These are phyloP conservation scores for Biscutella laevigata DNA, from an alignment of 441 rosid genomes.

Conservation along the genomic window DNA sequence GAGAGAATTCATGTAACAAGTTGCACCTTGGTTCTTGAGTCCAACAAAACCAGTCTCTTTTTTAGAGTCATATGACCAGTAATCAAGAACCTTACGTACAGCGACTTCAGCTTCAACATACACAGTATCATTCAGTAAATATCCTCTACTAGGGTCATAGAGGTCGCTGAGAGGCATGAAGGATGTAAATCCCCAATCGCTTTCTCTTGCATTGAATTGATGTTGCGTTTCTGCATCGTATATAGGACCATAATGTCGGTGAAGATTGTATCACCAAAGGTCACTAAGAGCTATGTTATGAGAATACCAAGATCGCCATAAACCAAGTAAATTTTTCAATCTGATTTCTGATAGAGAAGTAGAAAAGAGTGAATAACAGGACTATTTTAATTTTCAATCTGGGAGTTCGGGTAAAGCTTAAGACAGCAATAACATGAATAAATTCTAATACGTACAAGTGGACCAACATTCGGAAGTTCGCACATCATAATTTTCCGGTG, in stretches of 20 bases:
- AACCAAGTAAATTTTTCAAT: not conserved
- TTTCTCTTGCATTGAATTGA: slow-evolving; percentile 62
- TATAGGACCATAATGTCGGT: not conserved
- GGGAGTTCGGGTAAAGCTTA: not conserved
- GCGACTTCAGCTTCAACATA: slow-evolving; percentile 64
- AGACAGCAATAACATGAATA: not conserved
- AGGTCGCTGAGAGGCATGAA: slow-evolving; percentile 71
- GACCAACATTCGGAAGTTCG: not conserved
- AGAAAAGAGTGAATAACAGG: not conserved
- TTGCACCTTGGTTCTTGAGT: slow-evolving; percentile 76
- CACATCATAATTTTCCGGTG: not conserved
- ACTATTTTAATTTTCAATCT: not conserved
- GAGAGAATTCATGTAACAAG: slow-evolving; percentile 77
- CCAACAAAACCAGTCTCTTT: slow-evolving; percentile 78
- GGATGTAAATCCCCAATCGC: slow-evolving; percentile 72
- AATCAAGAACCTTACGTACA: slow-evolving; percentile 57
- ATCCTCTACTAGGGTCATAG: slow-evolving; percentile 62
- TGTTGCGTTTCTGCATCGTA: slow-evolving; percentile 55
- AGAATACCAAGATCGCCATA: not conserved
- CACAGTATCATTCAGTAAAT: slow-evolving; percentile 53
- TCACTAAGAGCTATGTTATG: slow-evolving; percentile 6
- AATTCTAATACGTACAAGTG: not conserved
- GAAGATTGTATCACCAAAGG: not conserved
- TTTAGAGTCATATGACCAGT: slow-evolving; percentile 64
- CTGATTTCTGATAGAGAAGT: not conserved